A percentile compares a stretch with the other conserved stretches of the same genome.
phyloP scores from a whole-genome alignment of 345 rosid species.

The Boechera stricta region DNA sequence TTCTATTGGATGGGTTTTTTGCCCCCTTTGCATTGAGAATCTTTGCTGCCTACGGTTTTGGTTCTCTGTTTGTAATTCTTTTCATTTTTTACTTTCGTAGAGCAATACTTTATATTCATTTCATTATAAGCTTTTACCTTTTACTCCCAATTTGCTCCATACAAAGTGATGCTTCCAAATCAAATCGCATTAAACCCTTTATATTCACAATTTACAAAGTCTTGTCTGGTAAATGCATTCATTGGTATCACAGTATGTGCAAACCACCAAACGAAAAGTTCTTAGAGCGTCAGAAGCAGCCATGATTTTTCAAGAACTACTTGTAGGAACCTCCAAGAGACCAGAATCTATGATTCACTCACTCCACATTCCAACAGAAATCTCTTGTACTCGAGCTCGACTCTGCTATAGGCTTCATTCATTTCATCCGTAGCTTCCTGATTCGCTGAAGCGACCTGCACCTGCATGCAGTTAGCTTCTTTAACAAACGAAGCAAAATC shows the following conservation, averaged over 20 bases:
- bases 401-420: slow-evolving; percentile 31
- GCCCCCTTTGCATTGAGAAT: slow-evolving; percentile 23
- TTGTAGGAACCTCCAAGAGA: not conserved
- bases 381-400: slow-evolving; percentile 43
- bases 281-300: not conserved
- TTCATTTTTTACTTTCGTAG: not conserved
- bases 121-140: slow-evolving; percentile 20
- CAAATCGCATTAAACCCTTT: not conserved
- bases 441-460: slow-evolving; percentile 26
- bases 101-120: slow-evolving; percentile 37
- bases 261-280: not conserved
- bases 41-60: slow-evolving; percentile 28
- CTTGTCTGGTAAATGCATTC: not conserved
- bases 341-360: slow-evolving; percentile 27
- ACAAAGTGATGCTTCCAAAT: slow-evolving; percentile 1
- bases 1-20: slow-evolving; percentile 23
- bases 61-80: slow-evolving; percentile 37
- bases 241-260: not conserved
- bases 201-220: not conserved
- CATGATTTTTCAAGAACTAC: slow-evolving; percentile 19
- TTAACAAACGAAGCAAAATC: not conserved
- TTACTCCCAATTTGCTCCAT: not conserved
- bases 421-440: slow-evolving; percentile 16
- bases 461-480: slow-evolving; percentile 27
- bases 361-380: slow-evolving; percentile 44